phyloP scores from a whole-genome alignment of 2,329 filamentous ascomycete species.

The Fusarium clavum region DNA sequence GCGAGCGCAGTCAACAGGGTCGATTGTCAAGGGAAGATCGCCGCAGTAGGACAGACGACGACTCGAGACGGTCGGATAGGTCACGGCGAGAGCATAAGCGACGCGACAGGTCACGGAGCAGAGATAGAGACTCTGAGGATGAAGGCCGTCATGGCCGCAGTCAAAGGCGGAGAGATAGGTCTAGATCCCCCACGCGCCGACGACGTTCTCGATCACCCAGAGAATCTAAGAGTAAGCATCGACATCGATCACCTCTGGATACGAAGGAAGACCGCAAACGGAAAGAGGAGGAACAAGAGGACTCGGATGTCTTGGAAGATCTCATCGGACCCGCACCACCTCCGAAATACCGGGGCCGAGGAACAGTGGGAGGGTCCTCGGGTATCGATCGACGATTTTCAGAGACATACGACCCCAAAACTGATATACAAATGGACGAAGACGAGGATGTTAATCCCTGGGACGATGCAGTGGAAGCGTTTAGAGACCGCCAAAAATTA shows the following conservation, averaged over 20 bases:
- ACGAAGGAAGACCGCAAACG: conserved; percentile 30
- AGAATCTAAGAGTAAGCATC: conserved; percentile 48
- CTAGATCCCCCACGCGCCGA: conserved; percentile 44
- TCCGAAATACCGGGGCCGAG: conserved; percentile 71
- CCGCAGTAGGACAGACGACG: conserved; percentile 33
- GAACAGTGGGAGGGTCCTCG: conserved; percentile 68
- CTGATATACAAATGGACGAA: conserved; percentile 66
- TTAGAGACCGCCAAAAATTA: conserved; percentile 84
- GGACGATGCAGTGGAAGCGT: conserved; percentile 82
- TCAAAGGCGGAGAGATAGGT: conserved; percentile 40
- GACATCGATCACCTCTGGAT: conserved; percentile 48
- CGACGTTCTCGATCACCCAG: conserved; percentile 50
- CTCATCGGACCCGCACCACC: conserved; percentile 80
- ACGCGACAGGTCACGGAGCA: conserved; percentile 34
- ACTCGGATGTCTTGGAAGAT: conserved; percentile 79
- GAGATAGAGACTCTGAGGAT: conserved; percentile 23
- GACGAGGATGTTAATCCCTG: conserved; percentile 70
- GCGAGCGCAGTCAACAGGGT: conserved; percentile 40
- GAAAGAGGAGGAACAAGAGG: conserved; percentile 32
- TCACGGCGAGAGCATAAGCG: conserved; percentile 34
- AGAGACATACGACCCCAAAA: conserved; percentile 67
- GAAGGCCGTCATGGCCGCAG: conserved; percentile 29
- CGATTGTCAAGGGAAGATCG: conserved; percentile 43
- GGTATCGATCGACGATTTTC: conserved; percentile 87
- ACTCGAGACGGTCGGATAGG: conserved; percentile 12